Base-by-base conservation (phyloP, 1,284 basidiomycete genomes). In the Ustilago curta region DNA sequence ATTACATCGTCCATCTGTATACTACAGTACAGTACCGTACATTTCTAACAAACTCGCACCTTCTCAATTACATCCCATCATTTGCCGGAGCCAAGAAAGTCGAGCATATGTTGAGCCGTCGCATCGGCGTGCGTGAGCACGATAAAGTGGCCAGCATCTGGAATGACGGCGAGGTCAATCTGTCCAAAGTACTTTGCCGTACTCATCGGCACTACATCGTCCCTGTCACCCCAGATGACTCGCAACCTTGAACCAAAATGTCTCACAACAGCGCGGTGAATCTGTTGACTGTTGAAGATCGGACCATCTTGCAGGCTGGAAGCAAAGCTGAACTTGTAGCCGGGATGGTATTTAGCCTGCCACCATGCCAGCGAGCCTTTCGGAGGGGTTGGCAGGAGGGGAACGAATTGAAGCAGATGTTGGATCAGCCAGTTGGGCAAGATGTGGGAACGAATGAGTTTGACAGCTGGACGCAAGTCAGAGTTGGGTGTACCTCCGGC, bases 121-220 rank as follows among this genome's bases (percentile, higher is more conserved):
- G 59, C 60, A 16, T 76, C 74, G 8, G 70, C n/a, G 23, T 76
- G 74, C 9, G 69, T 73, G 4, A 72, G 53, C 0, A 72, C 55
- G 42, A 71, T 68, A 27, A 68, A 66, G 39, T 76, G 74, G 0
- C 70, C 70, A 2, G 47, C 70, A 12, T 51, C 59, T 1, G 63
- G 64, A 19, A 76, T 73, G 19, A 76, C 65, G 21, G 65, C 59
- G 5, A 76, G 49, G 31, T 76, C 70, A 19, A 76, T 57, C 48
- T 69, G 54, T 18, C 74, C 74, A 70, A 76, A 76, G 64, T 73
- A 76, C 56, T 76, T 73, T 11, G 55, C 58, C 11, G 70, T 73
- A 44, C 40, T 56, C 53, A 76, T 73, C 11, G 64, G 70, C 4
- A 76, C 74, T 23, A 73, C 70, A 25, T 72, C 62, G 32, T 76